Evolutionary conservation across 2,329 filamentous ascomycete genomes (phyloP).

Genomic region (Fusarium mundagurra): DNA sequence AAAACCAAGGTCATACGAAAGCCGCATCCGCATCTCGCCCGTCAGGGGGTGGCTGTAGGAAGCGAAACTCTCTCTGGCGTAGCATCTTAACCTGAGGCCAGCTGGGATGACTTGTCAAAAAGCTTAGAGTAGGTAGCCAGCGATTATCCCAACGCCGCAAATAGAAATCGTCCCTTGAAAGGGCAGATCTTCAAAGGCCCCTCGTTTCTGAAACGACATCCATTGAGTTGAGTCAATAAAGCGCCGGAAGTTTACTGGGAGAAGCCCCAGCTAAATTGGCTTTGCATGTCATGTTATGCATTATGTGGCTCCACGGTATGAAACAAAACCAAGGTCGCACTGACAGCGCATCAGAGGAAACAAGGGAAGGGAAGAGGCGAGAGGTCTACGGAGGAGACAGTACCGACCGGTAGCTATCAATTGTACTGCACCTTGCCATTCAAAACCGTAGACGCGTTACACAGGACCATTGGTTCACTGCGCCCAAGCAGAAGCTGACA

Average conservation of each 20-base stretch:
- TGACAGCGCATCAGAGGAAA: constrained; percentile 41
- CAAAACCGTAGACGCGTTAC: neutral
- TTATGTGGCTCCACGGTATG: constrained; percentile 40
- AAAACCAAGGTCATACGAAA: constrained; percentile 20
- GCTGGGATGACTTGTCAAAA: constrained; percentile 7
- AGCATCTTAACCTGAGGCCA: constrained; percentile 19
- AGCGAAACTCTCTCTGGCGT: neutral
- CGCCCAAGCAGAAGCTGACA: constrained; percentile 32
- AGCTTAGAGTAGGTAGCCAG: neutral
- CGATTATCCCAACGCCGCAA: constrained; percentile 6
- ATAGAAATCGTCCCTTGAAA: neutral
- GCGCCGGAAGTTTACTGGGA: constrained; percentile 6
- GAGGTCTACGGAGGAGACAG: neutral
- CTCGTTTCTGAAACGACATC: constrained; percentile 28
- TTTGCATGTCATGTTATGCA: constrained; percentile 35
- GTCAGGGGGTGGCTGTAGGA: constrained; percentile 32
- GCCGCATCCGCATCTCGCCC: constrained; percentile 8
- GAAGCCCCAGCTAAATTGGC: constrained; percentile 33
- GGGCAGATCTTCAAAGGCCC: neutral
- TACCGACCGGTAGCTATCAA: neutral
- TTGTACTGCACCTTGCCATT: neutral
- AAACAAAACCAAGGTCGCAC: constrained; percentile 33
- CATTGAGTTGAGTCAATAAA: constrained; percentile 1
- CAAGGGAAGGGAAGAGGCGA: neutral
- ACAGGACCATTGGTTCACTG: neutral